These are phyloP conservation scores for Brettanomyces custersianus DNA, from an alignment of 805 yeast genomes.

Conservation along the genomic window DNA sequence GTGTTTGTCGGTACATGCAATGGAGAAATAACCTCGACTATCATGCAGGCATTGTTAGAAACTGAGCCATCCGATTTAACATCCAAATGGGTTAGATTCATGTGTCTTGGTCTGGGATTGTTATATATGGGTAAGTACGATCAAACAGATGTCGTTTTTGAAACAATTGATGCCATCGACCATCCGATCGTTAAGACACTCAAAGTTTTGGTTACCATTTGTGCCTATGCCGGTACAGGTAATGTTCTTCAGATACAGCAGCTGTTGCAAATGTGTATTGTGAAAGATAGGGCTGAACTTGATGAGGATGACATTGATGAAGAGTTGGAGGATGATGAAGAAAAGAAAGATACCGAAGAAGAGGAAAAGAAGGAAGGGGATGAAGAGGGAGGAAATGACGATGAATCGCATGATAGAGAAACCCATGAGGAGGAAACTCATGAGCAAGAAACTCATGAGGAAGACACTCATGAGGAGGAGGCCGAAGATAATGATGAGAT, in stretches of 20 bases:
- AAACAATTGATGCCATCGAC: slow-evolving; percentile 88
- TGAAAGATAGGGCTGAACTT: slow-evolving; percentile 48
- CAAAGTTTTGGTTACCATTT: slow-evolving; percentile 80
- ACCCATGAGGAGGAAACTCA: slow-evolving; percentile 44
- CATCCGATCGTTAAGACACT: slow-evolving; percentile 88
- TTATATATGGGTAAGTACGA: slow-evolving; percentile 91
- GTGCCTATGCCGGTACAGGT: slow-evolving; percentile 97
- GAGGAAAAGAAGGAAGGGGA: slow-evolving; percentile 17
- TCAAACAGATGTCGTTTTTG: slow-evolving; percentile 88
- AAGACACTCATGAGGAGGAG: slow-evolving; percentile 27
- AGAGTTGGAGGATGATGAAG: slow-evolving; percentile 33
- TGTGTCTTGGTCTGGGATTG: slow-evolving; percentile 87
- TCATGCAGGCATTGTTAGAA: slow-evolving; percentile 83
- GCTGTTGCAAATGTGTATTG: slow-evolving; percentile 79
- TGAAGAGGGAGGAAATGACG: slow-evolving; percentile 22
- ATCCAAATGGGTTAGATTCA: slow-evolving; percentile 80
- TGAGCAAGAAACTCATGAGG: slow-evolving; percentile 35
- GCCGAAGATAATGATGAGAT: slow-evolving; percentile 16
- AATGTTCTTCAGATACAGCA: slow-evolving; percentile 92
- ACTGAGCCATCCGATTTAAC: slow-evolving; percentile 70
- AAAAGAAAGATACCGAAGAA: slow-evolving; percentile 23
- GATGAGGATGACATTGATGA: slow-evolving; percentile 54
- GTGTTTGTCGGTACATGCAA: slow-evolving; percentile 93
- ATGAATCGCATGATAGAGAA: slow-evolving; percentile 24
- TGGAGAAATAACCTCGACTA: slow-evolving; percentile 89